Percentiles rank a stretch among this genome's conserved stretches.
Evolutionary conservation across 192 early-diverging fungal species (phyloP).

Genomic region (Mortierella hygrophila): DNA sequence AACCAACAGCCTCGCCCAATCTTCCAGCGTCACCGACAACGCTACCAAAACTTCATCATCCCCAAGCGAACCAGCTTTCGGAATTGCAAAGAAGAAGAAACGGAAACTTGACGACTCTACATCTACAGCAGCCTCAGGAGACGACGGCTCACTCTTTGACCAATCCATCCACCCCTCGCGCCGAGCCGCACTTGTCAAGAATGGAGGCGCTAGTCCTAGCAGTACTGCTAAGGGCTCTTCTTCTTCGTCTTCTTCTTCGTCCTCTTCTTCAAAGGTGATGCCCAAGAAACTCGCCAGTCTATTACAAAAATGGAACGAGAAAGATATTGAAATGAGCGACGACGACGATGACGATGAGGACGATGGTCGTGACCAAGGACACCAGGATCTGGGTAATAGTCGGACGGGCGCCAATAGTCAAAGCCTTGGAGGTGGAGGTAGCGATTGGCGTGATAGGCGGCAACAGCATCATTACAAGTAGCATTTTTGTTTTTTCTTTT

Average conservation of each 20-base stretch:
- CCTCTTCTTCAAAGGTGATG: slow-evolving; percentile 30
- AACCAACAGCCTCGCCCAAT: background rate
- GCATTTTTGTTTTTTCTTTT: too few species aligned
- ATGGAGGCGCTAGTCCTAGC: background rate
- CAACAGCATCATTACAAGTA: slow-evolving; percentile 9
- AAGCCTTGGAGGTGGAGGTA: slow-evolving; percentile 16
- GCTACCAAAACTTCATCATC: background rate
- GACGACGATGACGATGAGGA: slow-evolving; percentile 23
- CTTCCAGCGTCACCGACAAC: background rate
- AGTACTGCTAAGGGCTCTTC: background rate
- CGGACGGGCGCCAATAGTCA: slow-evolving; percentile 37
- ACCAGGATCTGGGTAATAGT: background rate
- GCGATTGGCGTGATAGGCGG: slow-evolving; percentile 35
- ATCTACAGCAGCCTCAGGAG: background rate
- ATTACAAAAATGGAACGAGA: slow-evolving; percentile 50
- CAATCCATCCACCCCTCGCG: slow-evolving; percentile 42
- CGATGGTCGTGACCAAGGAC: background rate
- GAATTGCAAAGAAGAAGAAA: slow-evolving; percentile 27
- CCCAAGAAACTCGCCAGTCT: slow-evolving; percentile 47
- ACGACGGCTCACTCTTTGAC: background rate
- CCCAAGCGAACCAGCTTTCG: background rate
- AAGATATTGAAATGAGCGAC: slow-evolving; percentile 24
- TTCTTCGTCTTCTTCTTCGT: slow-evolving; percentile 10
- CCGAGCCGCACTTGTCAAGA: slow-evolving; percentile 16
- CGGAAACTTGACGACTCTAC: background rate